A percentile compares a stretch with the other conserved stretches of the same genome.
phyloP scores from a whole-genome alignment of 169 alveolate genomes.

The Plasmodium coatneyi region DNA sequence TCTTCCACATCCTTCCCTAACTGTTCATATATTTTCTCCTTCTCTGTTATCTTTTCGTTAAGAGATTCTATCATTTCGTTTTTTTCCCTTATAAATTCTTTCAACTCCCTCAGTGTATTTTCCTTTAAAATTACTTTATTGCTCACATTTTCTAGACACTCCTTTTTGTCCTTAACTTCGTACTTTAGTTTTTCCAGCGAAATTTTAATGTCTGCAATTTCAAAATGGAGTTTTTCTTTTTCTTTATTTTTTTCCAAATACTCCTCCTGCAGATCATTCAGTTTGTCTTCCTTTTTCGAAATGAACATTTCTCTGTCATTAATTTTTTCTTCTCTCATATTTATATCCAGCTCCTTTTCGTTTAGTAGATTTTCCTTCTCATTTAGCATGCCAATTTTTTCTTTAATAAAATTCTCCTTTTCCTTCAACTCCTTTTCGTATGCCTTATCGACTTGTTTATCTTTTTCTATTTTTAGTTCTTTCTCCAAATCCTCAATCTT shows the following conservation, averaged over 20 bases:
- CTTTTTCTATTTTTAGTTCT: constrained; percentile 41
- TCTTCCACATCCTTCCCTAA: constrained; percentile 35
- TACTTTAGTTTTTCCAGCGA: constrained; percentile 24
- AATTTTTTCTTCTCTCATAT: constrained; percentile 50
- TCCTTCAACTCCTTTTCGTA: constrained; percentile 50
- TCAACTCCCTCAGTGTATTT: constrained; percentile 33
- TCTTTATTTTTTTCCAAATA: constrained; percentile 60
- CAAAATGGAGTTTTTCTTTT: constrained; percentile 35
- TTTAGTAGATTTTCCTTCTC: constrained; percentile 28
- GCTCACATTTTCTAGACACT: constrained; percentile 40
- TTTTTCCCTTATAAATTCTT: constrained; percentile 32
- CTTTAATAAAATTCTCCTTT: constrained; percentile 27
- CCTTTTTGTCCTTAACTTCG: constrained; percentile 53
- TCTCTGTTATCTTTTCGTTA: constrained; percentile 44
- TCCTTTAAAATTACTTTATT: constrained; percentile 40
- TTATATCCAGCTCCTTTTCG: constrained; percentile 37
- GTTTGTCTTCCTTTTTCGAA: constrained; percentile 49
- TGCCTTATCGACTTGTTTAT: constrained; percentile 17
- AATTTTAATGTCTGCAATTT: constrained; percentile 34
- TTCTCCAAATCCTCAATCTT: constrained; percentile 56
- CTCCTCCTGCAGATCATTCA: constrained; percentile 26
- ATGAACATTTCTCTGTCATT: constrained; percentile 33
- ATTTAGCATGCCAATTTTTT: constrained; percentile 22
- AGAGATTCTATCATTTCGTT: constrained; percentile 30
- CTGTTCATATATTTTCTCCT: constrained; percentile 36